phyloP scores from a whole-genome alignment of 495 filamentous ascomycete genomes.

The Penicillium robsamsonii region DNA sequence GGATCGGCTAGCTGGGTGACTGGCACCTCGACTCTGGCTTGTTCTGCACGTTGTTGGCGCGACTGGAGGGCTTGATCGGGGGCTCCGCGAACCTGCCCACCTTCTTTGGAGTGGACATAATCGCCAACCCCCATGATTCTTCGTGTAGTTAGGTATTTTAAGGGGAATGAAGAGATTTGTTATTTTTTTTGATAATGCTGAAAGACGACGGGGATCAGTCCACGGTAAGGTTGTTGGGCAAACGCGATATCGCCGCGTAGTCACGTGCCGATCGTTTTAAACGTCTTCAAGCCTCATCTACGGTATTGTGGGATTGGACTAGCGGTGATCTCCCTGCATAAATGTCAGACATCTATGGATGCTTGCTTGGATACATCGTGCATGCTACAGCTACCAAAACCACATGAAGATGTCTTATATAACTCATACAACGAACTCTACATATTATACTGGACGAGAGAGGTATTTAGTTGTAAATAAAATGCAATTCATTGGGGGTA shows the following conservation, averaged over 20 bases:
- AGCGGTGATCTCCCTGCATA: neutral
- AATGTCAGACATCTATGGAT: neutral
- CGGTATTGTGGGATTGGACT: neutral
- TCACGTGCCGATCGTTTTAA: slow-evolving; percentile 36
- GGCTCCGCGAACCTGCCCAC: slow-evolving; percentile 31
- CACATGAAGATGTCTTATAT: neutral
- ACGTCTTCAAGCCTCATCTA: neutral
- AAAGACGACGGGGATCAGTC: slow-evolving; percentile 7
- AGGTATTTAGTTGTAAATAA: neutral
- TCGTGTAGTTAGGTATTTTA: neutral
- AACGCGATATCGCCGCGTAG: slow-evolving; percentile 33
- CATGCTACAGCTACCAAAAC: neutral
- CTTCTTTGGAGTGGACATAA: slow-evolving; percentile 45
- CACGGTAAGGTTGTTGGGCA: slow-evolving; percentile 7
- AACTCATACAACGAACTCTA: neutral
- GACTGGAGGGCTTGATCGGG: slow-evolving; percentile 25
- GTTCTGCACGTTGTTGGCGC: slow-evolving; percentile 37
- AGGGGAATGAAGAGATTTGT: neutral
- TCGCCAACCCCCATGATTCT: slow-evolving; percentile 44
- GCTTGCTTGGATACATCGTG: neutral
- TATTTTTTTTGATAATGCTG: slow-evolving; percentile 1
- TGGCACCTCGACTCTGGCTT: slow-evolving; percentile 38
- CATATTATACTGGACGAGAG: neutral
- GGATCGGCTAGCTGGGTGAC: slow-evolving; percentile 23
- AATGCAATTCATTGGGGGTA: neutral